These are phyloP conservation scores for Yamadazyma dendronema DNA, from an alignment of 1,139 yeast genomes.

Conservation along the genomic window DNA sequence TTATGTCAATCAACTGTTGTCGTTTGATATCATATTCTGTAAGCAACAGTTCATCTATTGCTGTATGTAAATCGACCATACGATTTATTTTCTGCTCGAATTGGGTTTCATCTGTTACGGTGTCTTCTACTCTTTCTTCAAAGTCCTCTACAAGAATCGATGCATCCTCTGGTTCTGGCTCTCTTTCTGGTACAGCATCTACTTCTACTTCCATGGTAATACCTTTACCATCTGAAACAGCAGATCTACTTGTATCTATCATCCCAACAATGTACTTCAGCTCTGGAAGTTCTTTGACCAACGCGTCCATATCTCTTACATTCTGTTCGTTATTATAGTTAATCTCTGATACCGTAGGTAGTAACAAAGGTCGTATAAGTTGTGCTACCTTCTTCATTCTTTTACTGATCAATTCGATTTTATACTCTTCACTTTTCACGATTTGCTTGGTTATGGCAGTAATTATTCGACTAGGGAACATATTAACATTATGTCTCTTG, in stretches of 20 bases:
- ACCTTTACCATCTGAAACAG: too few species aligned
- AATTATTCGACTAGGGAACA: slow-evolving; percentile 30
- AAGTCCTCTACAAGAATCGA: slow-evolving; percentile 4
- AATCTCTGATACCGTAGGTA: slow-evolving; percentile 22
- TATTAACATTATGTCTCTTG: slow-evolving; percentile 27
- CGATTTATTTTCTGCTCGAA: slow-evolving; percentile 9
- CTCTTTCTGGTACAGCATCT: background rate
- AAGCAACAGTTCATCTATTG: slow-evolving; percentile 15
- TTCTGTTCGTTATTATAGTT: slow-evolving; percentile 11
- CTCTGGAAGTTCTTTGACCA: slow-evolving; percentile 35
- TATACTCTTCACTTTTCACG: slow-evolving; percentile 31
- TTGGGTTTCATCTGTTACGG: background rate
- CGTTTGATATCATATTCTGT: slow-evolving; percentile 27
- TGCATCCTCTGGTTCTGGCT: background rate
- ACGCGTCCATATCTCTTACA: slow-evolving; percentile 20
- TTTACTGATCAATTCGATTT: slow-evolving; percentile 27
- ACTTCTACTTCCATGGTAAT: background rate
- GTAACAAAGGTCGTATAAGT: slow-evolving; percentile 28
- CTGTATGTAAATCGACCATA: slow-evolving; percentile 10
- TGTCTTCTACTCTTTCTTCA: slow-evolving; percentile 1
- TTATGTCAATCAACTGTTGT: slow-evolving; percentile 16
- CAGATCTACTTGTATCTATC: too few species aligned
- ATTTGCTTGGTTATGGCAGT: slow-evolving; percentile 39
- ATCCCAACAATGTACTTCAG: slow-evolving; percentile 25
- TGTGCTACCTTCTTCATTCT: slow-evolving; percentile 22